Conservation (phyloP, 345 rosid genomes). For the Rhodamnia argentea region DNA sequence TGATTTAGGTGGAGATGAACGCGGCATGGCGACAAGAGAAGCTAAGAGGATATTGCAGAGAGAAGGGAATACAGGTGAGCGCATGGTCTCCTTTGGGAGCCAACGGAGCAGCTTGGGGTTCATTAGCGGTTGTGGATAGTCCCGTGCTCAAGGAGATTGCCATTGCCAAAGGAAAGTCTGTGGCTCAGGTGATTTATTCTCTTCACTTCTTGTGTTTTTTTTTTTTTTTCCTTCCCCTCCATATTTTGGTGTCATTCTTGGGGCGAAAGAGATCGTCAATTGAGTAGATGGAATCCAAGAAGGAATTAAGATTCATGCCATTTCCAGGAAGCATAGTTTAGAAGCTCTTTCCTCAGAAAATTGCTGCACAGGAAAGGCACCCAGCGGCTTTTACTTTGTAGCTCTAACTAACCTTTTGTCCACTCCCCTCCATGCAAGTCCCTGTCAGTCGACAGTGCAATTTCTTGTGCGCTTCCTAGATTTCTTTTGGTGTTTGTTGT, state of each 20-base stretch:
- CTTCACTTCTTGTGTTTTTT: too few relatives aligned
- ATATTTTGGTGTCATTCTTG: background rate
- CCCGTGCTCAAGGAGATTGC: constrained; percentile 4
- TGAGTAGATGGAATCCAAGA: background rate
- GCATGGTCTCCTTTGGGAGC: constrained; percentile 15
- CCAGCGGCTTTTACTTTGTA: background rate
- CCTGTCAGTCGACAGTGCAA: background rate
- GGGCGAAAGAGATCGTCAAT: too few relatives aligned
- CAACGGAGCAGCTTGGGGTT: constrained; percentile 10
- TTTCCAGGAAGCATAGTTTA: background rate
- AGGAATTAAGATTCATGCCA: background rate
- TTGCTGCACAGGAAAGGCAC: background rate
- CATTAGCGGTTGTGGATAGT: constrained; percentile 4
- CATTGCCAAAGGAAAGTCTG: background rate
- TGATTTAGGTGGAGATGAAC: constrained; percentile 8
- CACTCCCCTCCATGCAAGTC: background rate
- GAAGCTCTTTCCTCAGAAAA: background rate
- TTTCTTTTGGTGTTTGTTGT: background rate
- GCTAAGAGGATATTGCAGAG: constrained; percentile 2
- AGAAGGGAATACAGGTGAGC: constrained; percentile 4
- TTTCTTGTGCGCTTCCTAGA: background rate
- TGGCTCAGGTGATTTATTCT: background rate
- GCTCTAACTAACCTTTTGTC: background rate
- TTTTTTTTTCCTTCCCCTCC: background rate
- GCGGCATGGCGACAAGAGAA: constrained; percentile 14